Evolutionary conservation across 139 green algal species (phyloP), one percentile per base, ranked within the genome.

Genomic region (Ettlia oleoabundans): DNA sequence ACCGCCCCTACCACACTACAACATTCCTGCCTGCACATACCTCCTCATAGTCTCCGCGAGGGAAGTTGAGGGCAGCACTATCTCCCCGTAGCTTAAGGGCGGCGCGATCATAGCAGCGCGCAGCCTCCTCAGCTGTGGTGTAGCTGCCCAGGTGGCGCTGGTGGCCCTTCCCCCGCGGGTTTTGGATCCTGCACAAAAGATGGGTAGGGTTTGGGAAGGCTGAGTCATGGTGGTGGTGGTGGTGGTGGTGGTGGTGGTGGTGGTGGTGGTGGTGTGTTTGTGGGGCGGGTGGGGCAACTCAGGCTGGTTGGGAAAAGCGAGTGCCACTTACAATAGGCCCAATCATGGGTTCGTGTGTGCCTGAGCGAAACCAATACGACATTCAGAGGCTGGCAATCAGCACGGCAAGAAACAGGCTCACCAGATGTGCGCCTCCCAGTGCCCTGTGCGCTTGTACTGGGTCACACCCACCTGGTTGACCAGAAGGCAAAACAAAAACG

Each of bases 391-490:
- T n/a, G n/a, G n/a, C n/a, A n/a, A n/a, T n/a, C n/a, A n/a, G n/a
- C n/a, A n/a, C n/a, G n/a, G n/a, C n/a, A n/a, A n/a, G n/a, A n/a
- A n/a, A n/a, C 24, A 3, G 2, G 10, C 47, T 47, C 43, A 64
- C 82, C 84, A 88, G 42, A 88, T 82, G 58, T 88, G 84, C 9
- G 80, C 80, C 61, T 88, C 84, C 79, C 79, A 88, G 35, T 61
- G 51, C 30, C 84, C 84, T 40, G 84, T 88, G 21, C 79, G 69
- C 61, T 82, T 81, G 80, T 88, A 86, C 68, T 86, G 79, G 0
- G 81, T 86, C 28, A 86, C 81, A 1, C 81, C 81, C 6, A 67
- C 52, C 73, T 80, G 53, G 32, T 22, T 24, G 5, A n/a, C 55
- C 15, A 30, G 32, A 43, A 7, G 33, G 71, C 8, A 1, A 26